phyloP scores from a whole-genome alignment of 257 asterid species.

The Gentiana straminea region DNA sequence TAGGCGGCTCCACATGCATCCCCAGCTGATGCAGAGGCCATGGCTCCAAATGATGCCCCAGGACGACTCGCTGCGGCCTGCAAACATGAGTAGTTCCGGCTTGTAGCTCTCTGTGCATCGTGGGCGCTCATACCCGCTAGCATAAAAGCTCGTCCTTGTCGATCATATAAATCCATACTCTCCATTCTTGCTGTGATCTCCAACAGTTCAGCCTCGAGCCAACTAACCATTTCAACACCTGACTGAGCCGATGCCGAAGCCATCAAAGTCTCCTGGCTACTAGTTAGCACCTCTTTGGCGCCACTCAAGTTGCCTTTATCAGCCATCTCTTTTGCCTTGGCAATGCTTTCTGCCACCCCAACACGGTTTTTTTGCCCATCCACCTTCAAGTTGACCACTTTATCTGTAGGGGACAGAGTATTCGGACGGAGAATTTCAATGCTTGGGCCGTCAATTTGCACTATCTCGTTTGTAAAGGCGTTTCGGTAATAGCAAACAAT shows the following conservation, averaged over 20 bases:
- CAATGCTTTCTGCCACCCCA: slow-evolving; percentile 22
- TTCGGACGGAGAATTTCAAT: slow-evolving; percentile 27
- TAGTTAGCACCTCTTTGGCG: slow-evolving; percentile 15
- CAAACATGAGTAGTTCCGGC: no score
- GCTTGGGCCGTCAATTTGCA: slow-evolving; percentile 8
- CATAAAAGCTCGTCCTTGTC: slow-evolving; percentile 31
- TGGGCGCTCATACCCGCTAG: slow-evolving; percentile 2
- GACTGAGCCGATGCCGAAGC: slow-evolving; percentile 22
- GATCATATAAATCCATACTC: slow-evolving; percentile 17
- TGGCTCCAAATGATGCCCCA: no score
- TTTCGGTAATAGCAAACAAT: neutral
- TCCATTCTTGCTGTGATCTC: slow-evolving; percentile 29
- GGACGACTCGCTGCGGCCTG: no score
- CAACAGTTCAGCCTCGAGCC: slow-evolving; percentile 25
- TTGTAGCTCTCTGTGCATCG: no score
- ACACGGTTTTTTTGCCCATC: slow-evolving; percentile 37
- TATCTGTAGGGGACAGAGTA: slow-evolving; percentile 8
- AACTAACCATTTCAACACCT: slow-evolving; percentile 15
- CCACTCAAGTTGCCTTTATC: slow-evolving; percentile 29
- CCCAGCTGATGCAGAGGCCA: no score
- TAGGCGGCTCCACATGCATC: no score
- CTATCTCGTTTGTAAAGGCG: neutral
- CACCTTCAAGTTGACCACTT: slow-evolving; percentile 21
- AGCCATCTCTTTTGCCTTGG: slow-evolving; percentile 29
- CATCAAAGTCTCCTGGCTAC: slow-evolving; percentile 8